phyloP scores from a whole-genome alignment of 192 early-diverging fungal species.

The Backusella psychrophila region DNA sequence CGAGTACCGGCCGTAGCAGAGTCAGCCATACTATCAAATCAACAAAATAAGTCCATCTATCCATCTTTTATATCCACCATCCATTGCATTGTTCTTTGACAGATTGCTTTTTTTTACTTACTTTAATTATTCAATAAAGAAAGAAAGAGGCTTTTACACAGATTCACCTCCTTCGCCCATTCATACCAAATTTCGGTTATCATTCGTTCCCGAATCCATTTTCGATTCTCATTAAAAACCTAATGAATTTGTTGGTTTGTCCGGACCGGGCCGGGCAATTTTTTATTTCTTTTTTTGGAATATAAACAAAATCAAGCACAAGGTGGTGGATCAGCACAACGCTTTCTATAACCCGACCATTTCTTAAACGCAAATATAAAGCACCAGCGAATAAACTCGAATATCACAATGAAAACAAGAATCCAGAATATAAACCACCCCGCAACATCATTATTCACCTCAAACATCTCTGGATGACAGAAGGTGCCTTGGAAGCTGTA shows the following conservation, averaged over 20 bases:
- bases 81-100: not conserved
- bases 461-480: constrained; percentile 57
- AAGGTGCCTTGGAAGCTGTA: constrained; percentile 68
- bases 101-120: not conserved
- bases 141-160: constrained; percentile 12
- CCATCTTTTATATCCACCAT: not conserved
- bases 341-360: not conserved
- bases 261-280: not conserved
- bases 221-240: not conserved
- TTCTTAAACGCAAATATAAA: constrained; percentile 2
- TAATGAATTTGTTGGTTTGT: not conserved
- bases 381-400: constrained; percentile 15
- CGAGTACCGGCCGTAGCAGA: constrained; percentile 75
- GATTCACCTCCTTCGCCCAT: not conserved
- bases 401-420: constrained; percentile 19
- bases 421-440: constrained; percentile 46
- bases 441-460: constrained; percentile 42
- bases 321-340: not conserved
- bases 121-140: constrained; percentile 15
- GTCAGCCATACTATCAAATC: constrained; percentile 72
- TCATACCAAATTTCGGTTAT: not conserved
- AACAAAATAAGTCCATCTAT: not conserved
- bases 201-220: not conserved
- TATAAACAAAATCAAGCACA: not conserved
- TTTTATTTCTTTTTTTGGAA: not conserved